Conservation (phyloP, 768 basidiomycete species). For the Trametes coccinea region DNA sequence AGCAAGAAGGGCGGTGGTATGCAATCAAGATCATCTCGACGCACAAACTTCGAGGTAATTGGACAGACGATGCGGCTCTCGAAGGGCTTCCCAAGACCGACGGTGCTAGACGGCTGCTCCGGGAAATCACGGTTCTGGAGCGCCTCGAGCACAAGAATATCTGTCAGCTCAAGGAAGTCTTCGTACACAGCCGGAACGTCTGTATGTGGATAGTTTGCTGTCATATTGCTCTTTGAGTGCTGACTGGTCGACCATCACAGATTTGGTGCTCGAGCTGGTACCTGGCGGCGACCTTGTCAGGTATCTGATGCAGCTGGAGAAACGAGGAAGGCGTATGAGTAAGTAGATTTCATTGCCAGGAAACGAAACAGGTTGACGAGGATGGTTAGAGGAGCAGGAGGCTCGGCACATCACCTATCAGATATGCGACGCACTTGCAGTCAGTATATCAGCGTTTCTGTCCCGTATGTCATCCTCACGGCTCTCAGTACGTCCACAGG, state of each 20-base stretch:
- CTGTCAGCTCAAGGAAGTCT: conserved; percentile 76
- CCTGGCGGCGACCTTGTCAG: conserved; percentile 88
- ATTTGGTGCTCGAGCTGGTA: conserved; percentile 79
- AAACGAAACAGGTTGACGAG: not conserved
- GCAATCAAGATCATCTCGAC: conserved; percentile 87
- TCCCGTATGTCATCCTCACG: conserved; percentile 43
- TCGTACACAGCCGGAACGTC: conserved; percentile 59
- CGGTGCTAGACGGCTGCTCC: conserved; percentile 44
- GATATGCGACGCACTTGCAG: conserved; percentile 76
- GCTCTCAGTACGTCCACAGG: conserved; percentile 60
- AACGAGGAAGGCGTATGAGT: conserved; percentile 57
- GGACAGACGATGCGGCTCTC: not conserved
- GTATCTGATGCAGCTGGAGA: conserved; percentile 63
- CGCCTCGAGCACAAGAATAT: conserved; percentile 79
- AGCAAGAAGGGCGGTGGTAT: conserved; percentile 69
- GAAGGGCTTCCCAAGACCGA: not conserved
- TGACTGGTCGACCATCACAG: conserved; percentile 33
- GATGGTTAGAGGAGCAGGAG: conserved; percentile 47
- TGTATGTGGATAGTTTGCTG: conserved; percentile 40
- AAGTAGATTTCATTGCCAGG: too few species aligned
- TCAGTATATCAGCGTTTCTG: conserved; percentile 34
- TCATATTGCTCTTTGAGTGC: too few species aligned
- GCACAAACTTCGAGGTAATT: conserved; percentile 40
- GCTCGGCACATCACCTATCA: conserved; percentile 73
- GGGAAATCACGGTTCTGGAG: conserved; percentile 80